These are phyloP conservation scores for Clausena lansium DNA, from an alignment of 345 rosid genomes.

Conservation along the genomic window DNA sequence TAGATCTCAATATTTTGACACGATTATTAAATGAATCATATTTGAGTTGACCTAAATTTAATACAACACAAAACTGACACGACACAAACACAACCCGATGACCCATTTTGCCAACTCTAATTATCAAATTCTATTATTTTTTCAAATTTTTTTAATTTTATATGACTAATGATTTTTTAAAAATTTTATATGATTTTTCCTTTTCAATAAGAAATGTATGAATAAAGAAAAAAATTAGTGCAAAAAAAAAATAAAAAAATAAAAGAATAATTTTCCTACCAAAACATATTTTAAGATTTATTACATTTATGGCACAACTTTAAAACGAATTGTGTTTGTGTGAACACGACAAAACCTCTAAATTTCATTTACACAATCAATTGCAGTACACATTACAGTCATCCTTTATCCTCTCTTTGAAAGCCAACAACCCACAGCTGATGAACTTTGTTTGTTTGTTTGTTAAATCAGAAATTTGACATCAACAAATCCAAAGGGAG, in stretches of 20 bases:
- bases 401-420: not conserved
- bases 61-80: too few relatives aligned
- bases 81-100: too few relatives aligned
- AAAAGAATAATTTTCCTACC: not conserved
- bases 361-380: slow-evolving; percentile 29
- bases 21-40: too few relatives aligned
- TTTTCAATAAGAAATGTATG: not conserved
- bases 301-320: slow-evolving; percentile 16
- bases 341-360: slow-evolving; percentile 7
- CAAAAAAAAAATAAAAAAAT: too few relatives aligned
- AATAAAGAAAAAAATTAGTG: too few relatives aligned
- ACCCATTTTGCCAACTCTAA: too few relatives aligned
- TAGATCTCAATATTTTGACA: too few relatives aligned
- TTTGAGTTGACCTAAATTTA: too few relatives aligned
- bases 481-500: slow-evolving; percentile 22
- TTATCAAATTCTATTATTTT: too few relatives aligned
- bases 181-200: not conserved
- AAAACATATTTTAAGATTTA: slow-evolving; percentile 3
- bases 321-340: not conserved
- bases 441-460: slow-evolving; percentile 2
- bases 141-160: too few relatives aligned
- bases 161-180: not conserved
- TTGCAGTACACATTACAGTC: slow-evolving; percentile 6
- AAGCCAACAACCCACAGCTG: not conserved
- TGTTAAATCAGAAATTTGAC: slow-evolving; percentile 6